Evolutionary conservation across 192 early-diverging fungal species (phyloP).

Genomic region (Gigaspora rosea): DNA sequence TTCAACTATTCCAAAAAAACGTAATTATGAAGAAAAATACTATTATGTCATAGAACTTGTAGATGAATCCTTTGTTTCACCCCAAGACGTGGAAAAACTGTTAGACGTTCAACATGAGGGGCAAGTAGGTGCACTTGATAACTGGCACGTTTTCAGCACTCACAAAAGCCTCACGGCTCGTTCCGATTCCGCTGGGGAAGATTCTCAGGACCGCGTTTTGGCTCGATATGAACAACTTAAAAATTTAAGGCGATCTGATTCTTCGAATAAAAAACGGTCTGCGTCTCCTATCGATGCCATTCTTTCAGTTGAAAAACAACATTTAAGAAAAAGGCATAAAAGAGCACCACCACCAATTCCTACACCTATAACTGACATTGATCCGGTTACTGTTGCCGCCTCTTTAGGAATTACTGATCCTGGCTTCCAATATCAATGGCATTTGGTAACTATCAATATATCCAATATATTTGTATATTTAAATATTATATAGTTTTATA

Average conservation of each 20-base stretch:
- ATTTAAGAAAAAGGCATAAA: slow-evolving; percentile 40
- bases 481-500: background rate
- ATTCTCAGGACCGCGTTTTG: slow-evolving; percentile 44
- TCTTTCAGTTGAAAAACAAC: slow-evolving; percentile 42
- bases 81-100: slow-evolving; percentile 41
- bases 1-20: slow-evolving; percentile 6
- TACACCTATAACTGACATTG: slow-evolving; percentile 23
- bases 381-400: slow-evolving; percentile 28
- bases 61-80: slow-evolving; percentile 35
- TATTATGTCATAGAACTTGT: slow-evolving; percentile 55
- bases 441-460: slow-evolving; percentile 58
- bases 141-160: slow-evolving; percentile 67
- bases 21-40: slow-evolving; percentile 45
- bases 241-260: slow-evolving; percentile 5
- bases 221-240: slow-evolving; percentile 34
- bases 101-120: slow-evolving; percentile 54
- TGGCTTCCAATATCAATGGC: slow-evolving; percentile 78
- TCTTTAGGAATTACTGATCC: slow-evolving; percentile 70
- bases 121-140: slow-evolving; percentile 64
- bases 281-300: slow-evolving; percentile 6
- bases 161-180: slow-evolving; percentile 36
- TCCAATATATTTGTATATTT: background rate
- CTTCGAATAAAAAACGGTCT: slow-evolving; percentile 13
- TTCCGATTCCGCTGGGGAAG: background rate
- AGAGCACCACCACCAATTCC: slow-evolving; percentile 30